Base-by-base conservation (phyloP, 108 stramenopile species). In the Chaetoceros tenuissimus region DNA sequence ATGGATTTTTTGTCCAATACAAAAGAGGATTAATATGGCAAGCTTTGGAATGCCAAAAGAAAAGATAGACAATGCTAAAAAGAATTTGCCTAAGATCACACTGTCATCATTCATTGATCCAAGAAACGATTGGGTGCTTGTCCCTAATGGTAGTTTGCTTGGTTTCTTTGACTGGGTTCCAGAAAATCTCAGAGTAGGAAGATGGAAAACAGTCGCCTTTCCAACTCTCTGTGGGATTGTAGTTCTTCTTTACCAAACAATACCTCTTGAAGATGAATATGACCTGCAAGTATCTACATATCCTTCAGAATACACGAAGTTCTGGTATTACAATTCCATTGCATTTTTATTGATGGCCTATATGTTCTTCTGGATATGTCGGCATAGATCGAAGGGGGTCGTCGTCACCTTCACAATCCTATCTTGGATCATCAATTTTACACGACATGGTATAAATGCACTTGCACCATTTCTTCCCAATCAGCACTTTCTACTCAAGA, bases 131-230 rank as follows among this genome's bases (percentile, higher is more conserved):
- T 83, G 81, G 81, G 62, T 77, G 22, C 66, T 83, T 57, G 69
- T 66, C 21, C 51, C 66, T 18, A 56, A 75, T 48, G 82, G 84
- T n/a, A 75, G 78, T 2, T 71, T 79, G 30, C 45, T 58, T n/a
- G 85, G 85, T 22, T 81, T 72, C 68, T 87, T 89, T 63, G 71
- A 85, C 46, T 88, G 79, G 77, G 65, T 89, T 22, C 92, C 92
- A 26, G 47, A 60, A 0, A 53, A 69, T 34, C 74, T 84, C 40
- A 63, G 86, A 10, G 66, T 82, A 3, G 92, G 92, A 1, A 71
- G 75, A 30, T 94, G 85, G 85, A 62, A 51, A 34, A 51, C 52
- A 26, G 48, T 69, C 3, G 73, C 77, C 8, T 28, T 40, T 13
- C 34, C 34, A 5, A 40, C 34, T 40, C 5, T 40, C 8, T 13